phyloP scores from a whole-genome alignment of 192 early-diverging fungal species.

The Coemansia sp. region DNA sequence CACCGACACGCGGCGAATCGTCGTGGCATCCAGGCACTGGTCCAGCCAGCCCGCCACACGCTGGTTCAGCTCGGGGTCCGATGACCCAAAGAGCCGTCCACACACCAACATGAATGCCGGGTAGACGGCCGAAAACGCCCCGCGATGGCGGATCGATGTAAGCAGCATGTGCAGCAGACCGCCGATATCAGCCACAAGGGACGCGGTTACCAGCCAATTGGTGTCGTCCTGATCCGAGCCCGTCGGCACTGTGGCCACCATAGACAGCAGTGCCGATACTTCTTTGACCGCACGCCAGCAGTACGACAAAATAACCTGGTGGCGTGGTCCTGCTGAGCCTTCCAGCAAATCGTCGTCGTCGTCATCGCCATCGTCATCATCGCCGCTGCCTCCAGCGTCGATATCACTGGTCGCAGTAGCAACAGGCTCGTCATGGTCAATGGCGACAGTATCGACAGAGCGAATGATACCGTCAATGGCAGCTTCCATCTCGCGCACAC shows the following conservation, averaged over 20 bases:
- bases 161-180: conserved; percentile 49
- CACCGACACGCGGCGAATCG: conserved; percentile 71
- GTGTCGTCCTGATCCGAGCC: conserved; percentile 10
- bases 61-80: conserved; percentile 44
- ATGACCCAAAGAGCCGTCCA: conserved; percentile 57
- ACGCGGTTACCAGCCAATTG: background rate
- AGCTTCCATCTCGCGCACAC: conserved; percentile 61
- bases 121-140: conserved; percentile 87
- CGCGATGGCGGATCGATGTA: conserved; percentile 81
- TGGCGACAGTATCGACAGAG: conserved; percentile 3
- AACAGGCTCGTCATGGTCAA: background rate
- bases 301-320: conserved; percentile 82
- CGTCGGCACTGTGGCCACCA: conserved; percentile 13
- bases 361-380: conserved; percentile 22
- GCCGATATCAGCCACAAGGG: conserved; percentile 38
- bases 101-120: conserved; percentile 70
- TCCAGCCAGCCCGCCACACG: conserved; percentile 72
- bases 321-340: conserved; percentile 53
- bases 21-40: conserved; percentile 68
- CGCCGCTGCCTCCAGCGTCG: background rate
- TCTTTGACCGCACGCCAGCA: conserved; percentile 93
- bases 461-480: conserved; percentile 45
- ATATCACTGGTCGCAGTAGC: too few relatives aligned
- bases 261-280: conserved; percentile 59
- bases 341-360: conserved; percentile 32